These are phyloP conservation scores for Paramecium octaurelia DNA, from an alignment of 73 alveolate species.

Conservation along the genomic window DNA sequence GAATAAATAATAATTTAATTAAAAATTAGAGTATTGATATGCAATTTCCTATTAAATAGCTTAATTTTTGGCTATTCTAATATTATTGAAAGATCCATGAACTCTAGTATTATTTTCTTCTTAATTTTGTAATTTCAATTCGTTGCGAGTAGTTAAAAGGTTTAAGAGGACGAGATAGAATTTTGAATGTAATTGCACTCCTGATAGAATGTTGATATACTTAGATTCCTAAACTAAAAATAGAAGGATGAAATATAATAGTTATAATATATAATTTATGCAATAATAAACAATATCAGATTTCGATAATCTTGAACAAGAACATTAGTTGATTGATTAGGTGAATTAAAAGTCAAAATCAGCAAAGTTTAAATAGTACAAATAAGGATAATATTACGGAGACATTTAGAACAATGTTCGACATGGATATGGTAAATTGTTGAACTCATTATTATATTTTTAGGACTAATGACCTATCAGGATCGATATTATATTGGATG, in stretches of 20 bases:
- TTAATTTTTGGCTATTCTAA: not conserved
- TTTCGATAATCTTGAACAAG: not conserved
- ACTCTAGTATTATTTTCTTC: not conserved
- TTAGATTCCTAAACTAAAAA: not conserved
- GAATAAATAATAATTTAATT: not conserved
- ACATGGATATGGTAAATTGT: conserved; percentile 16
- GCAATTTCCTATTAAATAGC: not conserved
- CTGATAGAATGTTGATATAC: not conserved
- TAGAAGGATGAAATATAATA: not conserved
- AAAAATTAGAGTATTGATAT: not conserved
- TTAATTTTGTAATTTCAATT: not conserved
- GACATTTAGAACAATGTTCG: not conserved
- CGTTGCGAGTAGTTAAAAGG: not conserved
- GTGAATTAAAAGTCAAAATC: not conserved
- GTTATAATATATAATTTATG: not conserved
- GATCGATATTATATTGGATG: conserved; percentile 43
- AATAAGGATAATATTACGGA: not conserved
- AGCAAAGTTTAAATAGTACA: not conserved
- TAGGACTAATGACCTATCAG: conserved; percentile 19
- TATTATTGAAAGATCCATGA: not conserved
- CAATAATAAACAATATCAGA: not conserved
- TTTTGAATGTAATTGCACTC: not conserved
- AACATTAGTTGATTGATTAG: not conserved
- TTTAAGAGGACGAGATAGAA: not conserved
- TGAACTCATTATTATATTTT: not conserved